Conservation (phyloP, 495 filamentous ascomycete species). For the Entonaema liquescens region DNA sequence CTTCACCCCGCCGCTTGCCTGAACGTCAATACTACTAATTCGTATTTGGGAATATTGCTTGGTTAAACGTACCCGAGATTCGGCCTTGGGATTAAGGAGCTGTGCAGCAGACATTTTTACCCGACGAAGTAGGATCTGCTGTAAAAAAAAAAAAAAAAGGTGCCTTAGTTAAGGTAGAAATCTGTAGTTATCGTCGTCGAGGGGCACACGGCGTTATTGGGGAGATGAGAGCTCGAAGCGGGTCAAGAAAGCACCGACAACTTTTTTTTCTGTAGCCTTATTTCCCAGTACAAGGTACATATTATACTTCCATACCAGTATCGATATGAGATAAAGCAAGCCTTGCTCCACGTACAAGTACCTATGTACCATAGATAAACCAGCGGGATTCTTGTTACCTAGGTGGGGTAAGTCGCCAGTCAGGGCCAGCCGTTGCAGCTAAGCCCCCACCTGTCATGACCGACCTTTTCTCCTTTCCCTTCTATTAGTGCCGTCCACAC, state of each 20-base stretch:
- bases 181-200: slow-evolving; percentile 29
- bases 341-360: not conserved
- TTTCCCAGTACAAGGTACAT: not conserved
- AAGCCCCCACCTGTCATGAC: not conserved
- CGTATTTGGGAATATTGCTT: slow-evolving; percentile 48
- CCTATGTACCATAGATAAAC: too few relatives aligned
- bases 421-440: not conserved
- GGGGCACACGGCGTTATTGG: slow-evolving; percentile 18
- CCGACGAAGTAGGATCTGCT: not conserved
- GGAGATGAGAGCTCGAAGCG: slow-evolving; percentile 22
- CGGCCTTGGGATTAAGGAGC: slow-evolving; percentile 97
- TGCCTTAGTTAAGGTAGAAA: slow-evolving; percentile 26
- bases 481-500: too few relatives aligned
- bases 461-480: too few relatives aligned
- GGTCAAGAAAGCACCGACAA: slow-evolving; percentile 30
- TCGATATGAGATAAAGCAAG: not conserved
- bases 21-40: slow-evolving; percentile 29
- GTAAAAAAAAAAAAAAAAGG: not conserved
- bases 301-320: not conserved
- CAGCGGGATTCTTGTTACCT: too few relatives aligned
- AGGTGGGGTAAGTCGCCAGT: not conserved
- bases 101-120: slow-evolving; percentile 85
- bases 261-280: slow-evolving; percentile 45
- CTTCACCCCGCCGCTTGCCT: slow-evolving; percentile 88
- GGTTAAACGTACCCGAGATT: slow-evolving; percentile 77